Percentiles rank a stretch among this genome's conserved stretches.
These are phyloP conservation scores for Colletotrichum musae DNA, from an alignment of 2,329 filamentous ascomycete genomes.

Conservation along the genomic window DNA sequence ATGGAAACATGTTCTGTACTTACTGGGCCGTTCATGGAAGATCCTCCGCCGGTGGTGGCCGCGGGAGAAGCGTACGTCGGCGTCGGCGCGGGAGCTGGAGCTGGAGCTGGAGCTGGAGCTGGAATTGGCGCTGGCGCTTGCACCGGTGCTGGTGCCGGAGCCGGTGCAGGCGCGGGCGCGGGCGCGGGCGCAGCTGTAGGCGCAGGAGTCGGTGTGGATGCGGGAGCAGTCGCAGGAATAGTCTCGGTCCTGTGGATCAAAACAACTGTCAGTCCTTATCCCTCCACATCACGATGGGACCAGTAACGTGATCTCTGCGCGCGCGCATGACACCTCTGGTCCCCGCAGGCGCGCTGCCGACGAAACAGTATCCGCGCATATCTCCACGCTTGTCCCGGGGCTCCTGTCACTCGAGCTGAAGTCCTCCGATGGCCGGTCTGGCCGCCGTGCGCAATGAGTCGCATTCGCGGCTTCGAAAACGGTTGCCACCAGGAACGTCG, in stretches of 20 bases:
- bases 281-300: slow-evolving; percentile 8
- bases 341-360: too few species aligned
- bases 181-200: slow-evolving; percentile 26
- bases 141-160: slow-evolving; percentile 26
- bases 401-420: too few species aligned
- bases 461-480: background rate
- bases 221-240: slow-evolving; percentile 30
- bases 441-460: background rate
- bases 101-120: slow-evolving; percentile 5
- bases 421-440: too few species aligned
- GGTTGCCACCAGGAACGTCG: background rate
- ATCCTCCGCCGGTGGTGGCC: slow-evolving; percentile 26
- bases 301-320: background rate
- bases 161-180: slow-evolving; percentile 10
- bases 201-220: slow-evolving; percentile 22
- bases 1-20: slow-evolving; percentile 3
- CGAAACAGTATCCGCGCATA: background rate
- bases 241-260: slow-evolving; percentile 36
- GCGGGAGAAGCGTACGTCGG: slow-evolving; percentile 33
- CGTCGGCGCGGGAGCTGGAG: slow-evolving; percentile 28
- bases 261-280: slow-evolving; percentile 24
- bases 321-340: background rate
- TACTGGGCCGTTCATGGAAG: slow-evolving; percentile 28
- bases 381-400: too few species aligned
- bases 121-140: slow-evolving; percentile 12